Percentiles rank a stretch among this genome's conserved stretches.
Evolutionary conservation across 2,329 filamentous ascomycete species (phyloP).

Genomic region (Epichloe sibirici): DNA sequence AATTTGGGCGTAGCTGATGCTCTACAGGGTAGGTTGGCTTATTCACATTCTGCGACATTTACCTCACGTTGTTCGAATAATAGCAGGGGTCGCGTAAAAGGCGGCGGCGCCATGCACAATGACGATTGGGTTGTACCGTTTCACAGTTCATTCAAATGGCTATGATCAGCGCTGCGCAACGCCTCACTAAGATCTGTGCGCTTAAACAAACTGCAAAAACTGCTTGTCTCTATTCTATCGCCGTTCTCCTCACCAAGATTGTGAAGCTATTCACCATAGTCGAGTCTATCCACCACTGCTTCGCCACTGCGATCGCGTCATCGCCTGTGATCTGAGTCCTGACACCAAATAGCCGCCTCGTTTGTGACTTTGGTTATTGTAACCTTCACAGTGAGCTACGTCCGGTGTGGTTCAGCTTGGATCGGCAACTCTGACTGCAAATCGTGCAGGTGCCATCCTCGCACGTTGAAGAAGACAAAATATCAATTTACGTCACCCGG

Average conservation of each 20-base stretch:
- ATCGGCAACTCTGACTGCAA: not conserved
- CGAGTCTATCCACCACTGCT: not conserved
- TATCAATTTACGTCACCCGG: not conserved
- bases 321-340: not conserved
- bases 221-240: not conserved
- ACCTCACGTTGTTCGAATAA: too few relatives aligned
- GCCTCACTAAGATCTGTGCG: not conserved
- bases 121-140: slow-evolving; percentile 3
- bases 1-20: too few relatives aligned
- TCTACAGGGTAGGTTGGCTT: too few relatives aligned
- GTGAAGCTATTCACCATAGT: not conserved
- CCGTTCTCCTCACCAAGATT: not conserved
- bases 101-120: slow-evolving; percentile 1
- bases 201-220: not conserved
- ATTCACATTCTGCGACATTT: too few relatives aligned
- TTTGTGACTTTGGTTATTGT: not conserved
- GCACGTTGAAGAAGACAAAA: not conserved
- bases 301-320: not conserved
- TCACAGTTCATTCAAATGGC: not conserved
- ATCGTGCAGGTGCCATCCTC: not conserved
- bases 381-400: not conserved
- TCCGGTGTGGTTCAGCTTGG: not conserved
- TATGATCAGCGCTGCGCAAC: not conserved
- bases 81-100: too few relatives aligned
- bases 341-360: not conserved